These are phyloP conservation scores for Malassezia globosa DNA, from an alignment of 1,284 basidiomycete species.

Conservation along the genomic window DNA sequence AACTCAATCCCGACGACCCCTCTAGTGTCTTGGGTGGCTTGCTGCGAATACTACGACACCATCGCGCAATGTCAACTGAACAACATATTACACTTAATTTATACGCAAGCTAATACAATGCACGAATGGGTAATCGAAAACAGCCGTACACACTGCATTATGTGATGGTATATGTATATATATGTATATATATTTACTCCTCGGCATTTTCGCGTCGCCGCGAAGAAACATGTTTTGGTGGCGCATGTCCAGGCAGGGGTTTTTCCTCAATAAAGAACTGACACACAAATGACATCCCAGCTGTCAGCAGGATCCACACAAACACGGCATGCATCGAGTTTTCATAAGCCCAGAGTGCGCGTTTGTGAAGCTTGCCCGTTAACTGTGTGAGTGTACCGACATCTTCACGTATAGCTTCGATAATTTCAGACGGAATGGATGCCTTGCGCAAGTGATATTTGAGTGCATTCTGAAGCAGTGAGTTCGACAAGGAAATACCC, in stretches of 20 bases:
- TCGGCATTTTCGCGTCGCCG: conserved; percentile 10
- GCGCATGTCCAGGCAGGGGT: conserved; percentile 41
- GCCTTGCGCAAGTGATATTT: conserved; percentile 33
- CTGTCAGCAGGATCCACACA: conserved; percentile 43
- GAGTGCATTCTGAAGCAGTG: conserved; percentile 47
- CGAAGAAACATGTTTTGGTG: no score
- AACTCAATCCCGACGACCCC: no score
- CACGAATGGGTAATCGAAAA: no score
- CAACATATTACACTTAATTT: no score
- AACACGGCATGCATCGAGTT: conserved; percentile 47
- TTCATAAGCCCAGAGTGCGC: conserved; percentile 46
- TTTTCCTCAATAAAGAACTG: conserved; percentile 46
- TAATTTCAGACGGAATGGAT: conserved; percentile 36
- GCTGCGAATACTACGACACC: neutral
- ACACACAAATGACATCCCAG: conserved; percentile 36
- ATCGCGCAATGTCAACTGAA: no score
- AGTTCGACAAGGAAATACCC: conserved; percentile 47
- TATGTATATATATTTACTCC: conserved; percentile 1
- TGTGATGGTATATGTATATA: no score
- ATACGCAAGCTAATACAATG: no score
- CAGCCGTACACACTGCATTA: no score
- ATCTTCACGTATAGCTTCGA: conserved; percentile 42
- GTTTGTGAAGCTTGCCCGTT: conserved; percentile 14
- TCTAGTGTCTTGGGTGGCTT: neutral
- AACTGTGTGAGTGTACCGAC: conserved; percentile 20